Base-by-base conservation (phyloP, 805 yeast genomes). In the Kuraishia cidri region DNA sequence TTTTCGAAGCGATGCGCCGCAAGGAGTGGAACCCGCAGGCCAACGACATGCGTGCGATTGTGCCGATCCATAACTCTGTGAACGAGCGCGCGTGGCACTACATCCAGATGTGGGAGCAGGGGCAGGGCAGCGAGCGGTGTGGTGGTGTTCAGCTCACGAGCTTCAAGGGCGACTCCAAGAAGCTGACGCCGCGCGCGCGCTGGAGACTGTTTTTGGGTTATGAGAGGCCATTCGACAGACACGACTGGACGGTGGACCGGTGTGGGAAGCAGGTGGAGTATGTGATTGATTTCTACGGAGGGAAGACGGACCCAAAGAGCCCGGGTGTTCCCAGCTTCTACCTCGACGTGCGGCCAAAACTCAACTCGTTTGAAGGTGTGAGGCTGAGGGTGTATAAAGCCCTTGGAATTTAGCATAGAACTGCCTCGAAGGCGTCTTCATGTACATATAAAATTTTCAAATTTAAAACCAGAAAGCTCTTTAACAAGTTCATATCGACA, bases 71-170 rank as follows among this genome's bases (percentile, higher is more conserved):
- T 53, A 90, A 90, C 49, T 75, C 83, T 25, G 97, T 90, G 22
- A 90, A 90, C 52, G 98, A 90, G 55, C 61, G 85, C 39, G 94
- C 94, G 3, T 90, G 98, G 98, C 56, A 55, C 33, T 86, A 82
- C 49, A 86, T 90, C 22, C 52, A 74, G 48, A 57, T 68, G 43
- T 90, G 98, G 98, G 98, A 90, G 50, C 54, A 62, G 18, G 60
- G 64, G 0, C 60, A 68, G 46, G 67, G 74, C 6, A 70, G 75
- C 10, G 75, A 72, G 5, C 44, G 61, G 26, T 87, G 96, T 58
- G 95, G 95, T 6, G 96, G 95, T 0, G 73, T 94, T 11, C 73
- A 83, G 41, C 63, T 90, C 35, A 78, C 92, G 2, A 77, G 85
- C 42, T 90, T 90, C 58, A 79, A 82, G 54, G 98, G 97, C 5